phyloP scores from a whole-genome alignment of 2,329 filamentous ascomycete genomes.

The Neonectria faginata region DNA sequence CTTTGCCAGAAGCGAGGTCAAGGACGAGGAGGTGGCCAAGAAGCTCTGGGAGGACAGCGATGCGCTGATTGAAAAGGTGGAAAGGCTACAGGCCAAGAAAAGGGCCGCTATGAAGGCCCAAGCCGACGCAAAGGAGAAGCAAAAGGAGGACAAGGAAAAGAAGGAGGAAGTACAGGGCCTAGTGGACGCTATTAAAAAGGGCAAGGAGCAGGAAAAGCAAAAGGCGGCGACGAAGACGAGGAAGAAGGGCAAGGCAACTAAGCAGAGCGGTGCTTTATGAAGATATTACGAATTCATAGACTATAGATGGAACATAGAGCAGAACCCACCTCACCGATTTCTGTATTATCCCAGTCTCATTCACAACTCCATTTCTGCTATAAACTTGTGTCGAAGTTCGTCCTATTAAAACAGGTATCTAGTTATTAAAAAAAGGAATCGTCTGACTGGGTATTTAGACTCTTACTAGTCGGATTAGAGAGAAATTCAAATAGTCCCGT shows the following conservation, averaged over 20 bases:
- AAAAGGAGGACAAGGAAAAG: slow-evolving; percentile 52
- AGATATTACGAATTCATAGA: slow-evolving; percentile 30
- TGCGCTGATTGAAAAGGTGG: slow-evolving; percentile 81
- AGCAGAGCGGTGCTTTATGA: slow-evolving; percentile 31
- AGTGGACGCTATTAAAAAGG: slow-evolving; percentile 59
- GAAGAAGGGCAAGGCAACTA: slow-evolving; percentile 40
- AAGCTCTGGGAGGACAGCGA: slow-evolving; percentile 92
- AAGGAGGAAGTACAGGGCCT: slow-evolving; percentile 52
- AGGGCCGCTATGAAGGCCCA: slow-evolving; percentile 57
- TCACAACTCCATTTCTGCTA: slow-evolving; percentile 23
- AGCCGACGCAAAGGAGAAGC: slow-evolving; percentile 48
- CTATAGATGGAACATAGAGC: slow-evolving; percentile 35
- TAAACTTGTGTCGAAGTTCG: slow-evolving; percentile 21
- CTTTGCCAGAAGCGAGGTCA: slow-evolving; percentile 77
- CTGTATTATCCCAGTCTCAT: background rate
- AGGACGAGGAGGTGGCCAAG: slow-evolving; percentile 83
- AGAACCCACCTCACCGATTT: slow-evolving; percentile 1
- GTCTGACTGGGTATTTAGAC: background rate
- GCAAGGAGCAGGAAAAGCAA: slow-evolving; percentile 50
- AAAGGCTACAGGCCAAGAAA: slow-evolving; percentile 73
- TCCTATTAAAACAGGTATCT: background rate
- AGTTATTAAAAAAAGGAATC: background rate
- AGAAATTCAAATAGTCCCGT: slow-evolving; percentile 40
- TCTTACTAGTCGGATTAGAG: slow-evolving; percentile 20
- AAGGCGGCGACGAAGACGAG: slow-evolving; percentile 37